Conservation (phyloP, 768 basidiomycete genomes). For the Leccinum ochraceum region DNA sequence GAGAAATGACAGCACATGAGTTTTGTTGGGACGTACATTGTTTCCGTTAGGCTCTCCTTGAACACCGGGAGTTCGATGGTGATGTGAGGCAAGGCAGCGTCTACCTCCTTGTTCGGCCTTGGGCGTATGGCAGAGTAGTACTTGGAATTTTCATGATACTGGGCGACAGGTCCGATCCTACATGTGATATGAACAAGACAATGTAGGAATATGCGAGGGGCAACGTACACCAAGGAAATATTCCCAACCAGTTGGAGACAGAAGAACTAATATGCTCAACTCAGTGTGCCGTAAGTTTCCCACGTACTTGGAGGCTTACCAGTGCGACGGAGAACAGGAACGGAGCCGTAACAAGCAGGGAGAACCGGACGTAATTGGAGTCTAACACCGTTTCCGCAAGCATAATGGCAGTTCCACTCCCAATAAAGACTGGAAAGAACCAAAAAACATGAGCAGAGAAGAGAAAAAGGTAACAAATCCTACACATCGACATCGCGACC, state of each 20-base stretch:
- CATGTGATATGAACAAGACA: constrained; percentile 3
- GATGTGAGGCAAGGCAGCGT: constrained; percentile 67
- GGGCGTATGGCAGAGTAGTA: constrained; percentile 78
- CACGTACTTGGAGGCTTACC: constrained; percentile 39
- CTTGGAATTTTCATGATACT: constrained; percentile 80
- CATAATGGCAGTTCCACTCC: constrained; percentile 56
- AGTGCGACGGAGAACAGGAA: constrained; percentile 76
- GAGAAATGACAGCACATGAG: background rate
- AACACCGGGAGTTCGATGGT: constrained; percentile 86
- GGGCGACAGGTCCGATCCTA: constrained; percentile 80
- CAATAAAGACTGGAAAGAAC: constrained; percentile 62
- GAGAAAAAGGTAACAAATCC: constrained; percentile 25
- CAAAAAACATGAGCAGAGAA: constrained; percentile 2
- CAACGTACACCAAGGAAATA: constrained; percentile 54
- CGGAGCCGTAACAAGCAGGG: constrained; percentile 61
- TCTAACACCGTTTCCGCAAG: constrained; percentile 75
- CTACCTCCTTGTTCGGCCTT: constrained; percentile 58
- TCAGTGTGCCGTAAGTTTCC: constrained; percentile 11
- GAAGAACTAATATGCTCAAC: constrained; percentile 55
- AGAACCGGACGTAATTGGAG: constrained; percentile 58
- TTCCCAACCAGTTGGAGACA: constrained; percentile 67
- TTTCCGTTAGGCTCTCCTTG: constrained; percentile 78
- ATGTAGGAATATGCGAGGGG: background rate
- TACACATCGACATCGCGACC: constrained; percentile 62
- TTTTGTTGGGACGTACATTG: constrained; percentile 57